These are phyloP conservation scores for Zasmidium cellare DNA, from an alignment of 2,329 filamentous ascomycete genomes.

Conservation along the genomic window DNA sequence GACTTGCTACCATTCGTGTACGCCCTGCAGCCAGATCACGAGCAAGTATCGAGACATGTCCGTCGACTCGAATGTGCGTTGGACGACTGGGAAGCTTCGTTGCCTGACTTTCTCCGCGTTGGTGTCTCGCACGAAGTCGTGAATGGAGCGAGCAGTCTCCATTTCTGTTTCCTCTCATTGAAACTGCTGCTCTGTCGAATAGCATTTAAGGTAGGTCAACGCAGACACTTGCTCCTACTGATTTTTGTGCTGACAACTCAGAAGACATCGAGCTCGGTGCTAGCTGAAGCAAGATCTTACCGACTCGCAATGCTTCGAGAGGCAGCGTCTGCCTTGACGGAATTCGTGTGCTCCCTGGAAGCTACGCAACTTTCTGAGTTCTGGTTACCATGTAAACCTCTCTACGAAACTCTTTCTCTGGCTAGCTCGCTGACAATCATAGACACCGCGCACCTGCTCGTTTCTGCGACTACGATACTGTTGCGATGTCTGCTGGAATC, in stretches of 20 bases:
- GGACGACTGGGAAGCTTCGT: slow-evolving; percentile 35
- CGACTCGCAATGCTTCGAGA: slow-evolving; percentile 48
- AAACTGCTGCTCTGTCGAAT: slow-evolving; percentile 41
- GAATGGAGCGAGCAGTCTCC: slow-evolving; percentile 37
- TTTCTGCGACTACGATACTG: slow-evolving; percentile 55
- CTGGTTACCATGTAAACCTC: slow-evolving; percentile 46
- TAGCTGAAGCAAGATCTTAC: slow-evolving; percentile 21
- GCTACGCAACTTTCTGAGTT: slow-evolving; percentile 53
- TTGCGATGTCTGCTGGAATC: slow-evolving; percentile 55
- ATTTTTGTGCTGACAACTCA: not conserved
- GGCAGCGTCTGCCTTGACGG: slow-evolving; percentile 52
- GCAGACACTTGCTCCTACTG: not conserved
- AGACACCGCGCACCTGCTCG: slow-evolving; percentile 52
- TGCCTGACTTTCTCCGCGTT: slow-evolving; percentile 37
- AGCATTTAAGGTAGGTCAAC: slow-evolving; percentile 21
- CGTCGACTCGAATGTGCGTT: slow-evolving; percentile 36
- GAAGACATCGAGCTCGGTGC: slow-evolving; percentile 22
- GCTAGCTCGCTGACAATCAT: too few species aligned
- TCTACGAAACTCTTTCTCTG: too few species aligned
- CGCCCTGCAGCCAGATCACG: slow-evolving; percentile 33
- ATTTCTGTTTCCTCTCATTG: slow-evolving; percentile 43
- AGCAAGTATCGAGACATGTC: slow-evolving; percentile 31
- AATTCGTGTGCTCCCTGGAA: slow-evolving; percentile 50
- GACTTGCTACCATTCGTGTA: slow-evolving; percentile 42
- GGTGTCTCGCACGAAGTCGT: not conserved